Conservation (phyloP, 805 yeast genomes). For the Candida boleticola region DNA sequence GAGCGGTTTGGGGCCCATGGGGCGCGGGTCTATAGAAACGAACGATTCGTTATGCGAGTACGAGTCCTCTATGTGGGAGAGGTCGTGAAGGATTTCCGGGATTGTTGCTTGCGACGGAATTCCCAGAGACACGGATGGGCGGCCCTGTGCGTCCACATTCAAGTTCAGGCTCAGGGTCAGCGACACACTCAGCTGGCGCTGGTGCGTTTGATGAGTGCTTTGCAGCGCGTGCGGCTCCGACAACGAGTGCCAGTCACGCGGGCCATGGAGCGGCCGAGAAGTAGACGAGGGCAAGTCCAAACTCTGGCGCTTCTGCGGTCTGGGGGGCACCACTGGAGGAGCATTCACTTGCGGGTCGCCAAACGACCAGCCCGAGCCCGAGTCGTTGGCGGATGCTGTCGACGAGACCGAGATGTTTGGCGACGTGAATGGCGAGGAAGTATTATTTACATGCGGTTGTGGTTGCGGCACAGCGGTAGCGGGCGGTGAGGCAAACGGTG, state of each 20-base stretch:
- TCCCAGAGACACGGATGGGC: not conserved
- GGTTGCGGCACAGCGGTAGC: no score
- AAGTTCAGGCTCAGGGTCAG: not conserved
- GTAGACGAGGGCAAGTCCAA: constrained; percentile 1
- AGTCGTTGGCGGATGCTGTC: not conserved
- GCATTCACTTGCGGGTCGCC: not conserved
- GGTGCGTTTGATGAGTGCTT: constrained; percentile 5
- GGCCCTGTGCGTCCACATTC: not conserved
- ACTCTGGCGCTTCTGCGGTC: constrained; percentile 1
- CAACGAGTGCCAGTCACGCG: constrained; percentile 2
- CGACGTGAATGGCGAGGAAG: not conserved
- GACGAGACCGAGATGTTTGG: not conserved
- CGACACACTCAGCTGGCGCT: constrained; percentile 5
- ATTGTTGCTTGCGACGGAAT: not conserved
- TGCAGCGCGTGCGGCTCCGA: no score
- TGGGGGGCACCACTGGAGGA: constrained; percentile 6
- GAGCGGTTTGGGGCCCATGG: constrained; percentile 40
- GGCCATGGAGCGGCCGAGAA: constrained; percentile 3
- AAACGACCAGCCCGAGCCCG: not conserved
- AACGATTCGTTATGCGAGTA: constrained; percentile 20
- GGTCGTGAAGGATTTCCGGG: not conserved
- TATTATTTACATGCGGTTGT: not conserved
- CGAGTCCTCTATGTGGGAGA: constrained; percentile 8
- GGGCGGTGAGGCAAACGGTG: no score
- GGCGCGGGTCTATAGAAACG: constrained; percentile 30